Evolutionary conservation across 1,284 basidiomycete genomes (phyloP), one percentile per base, ranked within the genome.

Genomic region (Thecaphora thlaspeos): DNA sequence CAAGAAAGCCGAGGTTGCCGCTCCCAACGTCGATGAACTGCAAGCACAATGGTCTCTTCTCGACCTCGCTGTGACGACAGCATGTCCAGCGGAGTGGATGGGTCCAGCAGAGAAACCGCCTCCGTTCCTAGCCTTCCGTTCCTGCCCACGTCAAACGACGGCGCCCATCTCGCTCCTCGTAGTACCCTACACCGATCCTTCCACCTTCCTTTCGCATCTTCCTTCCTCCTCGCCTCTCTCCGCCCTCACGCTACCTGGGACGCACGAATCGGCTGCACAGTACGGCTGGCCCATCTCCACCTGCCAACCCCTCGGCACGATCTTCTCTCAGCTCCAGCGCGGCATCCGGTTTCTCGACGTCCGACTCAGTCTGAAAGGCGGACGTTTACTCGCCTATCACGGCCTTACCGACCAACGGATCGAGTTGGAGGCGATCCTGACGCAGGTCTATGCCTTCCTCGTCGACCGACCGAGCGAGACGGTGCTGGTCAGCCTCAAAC

Each of bases 261-360:
- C 68, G 9, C 70, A 73, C 60, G 63, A 73, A 39, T 48, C 54
- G 4, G 54, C 64, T 15, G 68, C 70, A 0, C 53, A 58, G 5
- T 69, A 57, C 58, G 69, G 70, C 36, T 73, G 58, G 61, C 69
- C 70, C 23, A 53, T 73, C 30, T 63, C 65, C 12, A 39, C 67
- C 0, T 73, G 69, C 45, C 70, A 73, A 36, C 42, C 46, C 2
- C n/a, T 32, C 38, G 40, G 56, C 7, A 48, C 50, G 21, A 54
- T 68, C 18, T 10, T 41, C 3, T 15, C 44, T 3, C 70, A 73
- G 37, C 67, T 73, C 22, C 21, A 43, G 2, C 54, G 44, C 26
- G 70, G 70, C 0, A 63, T 73, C 3, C 61, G 70, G 0, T 73
- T 61, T 50, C 55, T 73, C 30, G 70, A 73, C 48, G 26, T 73